phyloP scores from a whole-genome alignment of 1,139 yeast species.

The Saccharomyces hybrid region DNA sequence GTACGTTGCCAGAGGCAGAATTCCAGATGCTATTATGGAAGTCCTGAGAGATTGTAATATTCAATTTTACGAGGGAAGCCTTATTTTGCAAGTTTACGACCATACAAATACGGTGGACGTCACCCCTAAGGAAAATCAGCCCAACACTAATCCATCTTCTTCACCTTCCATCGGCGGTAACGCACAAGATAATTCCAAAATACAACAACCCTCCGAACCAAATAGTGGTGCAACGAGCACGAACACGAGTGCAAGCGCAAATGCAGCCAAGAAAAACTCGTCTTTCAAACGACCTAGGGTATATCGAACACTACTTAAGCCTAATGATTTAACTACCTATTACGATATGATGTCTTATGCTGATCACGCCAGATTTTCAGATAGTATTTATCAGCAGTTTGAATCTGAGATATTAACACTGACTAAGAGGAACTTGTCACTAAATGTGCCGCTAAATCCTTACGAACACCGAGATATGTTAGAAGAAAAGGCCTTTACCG shows the following conservation, averaged over 20 bases:
- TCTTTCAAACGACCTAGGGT: slow-evolving; percentile 47
- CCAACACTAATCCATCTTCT: slow-evolving; percentile 4
- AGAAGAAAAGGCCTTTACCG: slow-evolving; percentile 39
- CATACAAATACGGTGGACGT: slow-evolving; percentile 44
- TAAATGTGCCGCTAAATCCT: slow-evolving; percentile 67
- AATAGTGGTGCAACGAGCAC: background rate
- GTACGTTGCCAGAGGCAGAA: slow-evolving; percentile 70
- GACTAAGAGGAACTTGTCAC: slow-evolving; percentile 67
- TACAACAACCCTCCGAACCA: slow-evolving; percentile 4
- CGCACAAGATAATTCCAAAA: background rate
- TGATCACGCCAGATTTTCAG: slow-evolving; percentile 74
- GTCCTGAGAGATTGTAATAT: slow-evolving; percentile 80
- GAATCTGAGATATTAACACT: slow-evolving; percentile 77
- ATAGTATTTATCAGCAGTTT: slow-evolving; percentile 42
- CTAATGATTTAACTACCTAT: slow-evolving; percentile 73
- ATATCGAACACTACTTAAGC: slow-evolving; percentile 67
- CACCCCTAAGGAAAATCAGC: slow-evolving; percentile 11
- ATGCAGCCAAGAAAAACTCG: slow-evolving; percentile 11
- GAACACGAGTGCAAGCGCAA: background rate
- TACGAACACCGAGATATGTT: slow-evolving; percentile 41
- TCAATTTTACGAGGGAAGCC: slow-evolving; percentile 79
- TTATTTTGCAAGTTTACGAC: slow-evolving; percentile 76
- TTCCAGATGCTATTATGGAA: slow-evolving; percentile 89
- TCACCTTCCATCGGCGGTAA: background rate
- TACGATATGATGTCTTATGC: slow-evolving; percentile 81